Evolutionary conservation across 2,329 filamentous ascomycete species (phyloP), one percentile per base, ranked within the genome.

Genomic region (Aspergillus intermedius): DNA sequence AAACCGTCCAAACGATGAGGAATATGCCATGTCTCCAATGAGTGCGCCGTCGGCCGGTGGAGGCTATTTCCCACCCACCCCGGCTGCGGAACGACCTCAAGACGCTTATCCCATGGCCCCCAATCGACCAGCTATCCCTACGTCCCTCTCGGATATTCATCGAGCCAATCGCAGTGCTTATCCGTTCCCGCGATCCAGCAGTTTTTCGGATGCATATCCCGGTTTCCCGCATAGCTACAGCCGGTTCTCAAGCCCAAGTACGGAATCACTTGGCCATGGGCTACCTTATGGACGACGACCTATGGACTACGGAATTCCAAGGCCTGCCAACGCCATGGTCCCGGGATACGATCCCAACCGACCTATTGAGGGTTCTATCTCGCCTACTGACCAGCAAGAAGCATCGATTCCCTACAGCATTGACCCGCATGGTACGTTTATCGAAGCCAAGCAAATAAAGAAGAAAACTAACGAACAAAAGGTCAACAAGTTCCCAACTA

Each of bases 1-100:
- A 22, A 62, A 60, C 40, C 60, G 63, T 34, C 51, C 62, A 19
- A 61, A 58, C 46, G 68, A 70, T 7, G 67, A 69, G 22, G 68
- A 71, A 2, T 70, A 68, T 50, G 55, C 65, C 12, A 62, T 68
- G 15, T 70, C 68, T 13, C 65, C 69, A 13, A 55, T 66, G 42
- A 70, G 63, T 46, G 62, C 64, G 23, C 53, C 60, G 5, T 69
- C 70, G 2, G 60, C 59, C 13, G 67, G 62, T 46, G 64, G 63
- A 43, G 65, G 65, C 21, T 66, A 67, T 35, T 66, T 68, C 51
- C 55, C 63, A 8, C 61, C 66, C 37, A 22, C 37, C 34, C 34
- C 34, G 13, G 34, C 13, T 17, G 34, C n/a, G 9, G 37, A 40
- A 19, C 37, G 37, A 40, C 37, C 34, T 5, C 34, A 17, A 21